Percentiles rank a stretch among this genome's conserved stretches.
Evolutionary conservation across 345 rosid species (phyloP).

Genomic region (Rubroshorea leprosula): DNA sequence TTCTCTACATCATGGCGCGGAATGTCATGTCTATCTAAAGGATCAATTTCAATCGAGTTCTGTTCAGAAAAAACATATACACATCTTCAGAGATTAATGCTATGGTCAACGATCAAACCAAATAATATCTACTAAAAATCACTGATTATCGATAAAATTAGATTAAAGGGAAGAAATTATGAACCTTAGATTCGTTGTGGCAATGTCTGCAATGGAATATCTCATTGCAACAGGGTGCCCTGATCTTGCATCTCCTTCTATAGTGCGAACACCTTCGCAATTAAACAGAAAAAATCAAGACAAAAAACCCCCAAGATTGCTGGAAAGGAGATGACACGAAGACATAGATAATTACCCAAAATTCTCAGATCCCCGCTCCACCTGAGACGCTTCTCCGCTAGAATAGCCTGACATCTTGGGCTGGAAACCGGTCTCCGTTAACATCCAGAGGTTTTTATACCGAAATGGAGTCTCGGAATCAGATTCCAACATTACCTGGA

Average conservation of each 20-base stretch:
- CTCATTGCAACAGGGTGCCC: constrained; percentile 84
- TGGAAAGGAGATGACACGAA: background rate
- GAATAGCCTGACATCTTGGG: background rate
- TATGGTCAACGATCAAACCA: background rate
- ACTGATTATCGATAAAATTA: background rate
- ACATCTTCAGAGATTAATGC: too few species aligned
- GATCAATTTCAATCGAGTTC: constrained; percentile 54
- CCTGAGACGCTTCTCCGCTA: constrained; percentile 1
- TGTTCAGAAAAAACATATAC: constrained; percentile 18
- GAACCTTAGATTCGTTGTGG: constrained; percentile 80
- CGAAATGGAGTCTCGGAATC: background rate
- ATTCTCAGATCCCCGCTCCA: constrained; percentile 47
- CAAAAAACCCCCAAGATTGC: background rate
- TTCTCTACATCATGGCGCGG: constrained; percentile 68
- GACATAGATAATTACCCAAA: constrained; percentile 49
- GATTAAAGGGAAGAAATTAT: background rate
- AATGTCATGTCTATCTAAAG: constrained; percentile 57
- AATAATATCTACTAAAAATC: constrained; percentile 1
- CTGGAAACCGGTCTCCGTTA: background rate
- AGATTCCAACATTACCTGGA: background rate
- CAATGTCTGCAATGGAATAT: constrained; percentile 85
- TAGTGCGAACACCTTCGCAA: constrained; percentile 70
- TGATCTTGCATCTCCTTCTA: constrained; percentile 73
- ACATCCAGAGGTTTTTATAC: background rate
- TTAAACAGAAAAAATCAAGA: background rate